Percentiles rank a stretch among this genome's conserved stretches.
Conservation (phyloP, 495 filamentous ascomycete genomes). For the Aspergillus saccharolyticus region DNA sequence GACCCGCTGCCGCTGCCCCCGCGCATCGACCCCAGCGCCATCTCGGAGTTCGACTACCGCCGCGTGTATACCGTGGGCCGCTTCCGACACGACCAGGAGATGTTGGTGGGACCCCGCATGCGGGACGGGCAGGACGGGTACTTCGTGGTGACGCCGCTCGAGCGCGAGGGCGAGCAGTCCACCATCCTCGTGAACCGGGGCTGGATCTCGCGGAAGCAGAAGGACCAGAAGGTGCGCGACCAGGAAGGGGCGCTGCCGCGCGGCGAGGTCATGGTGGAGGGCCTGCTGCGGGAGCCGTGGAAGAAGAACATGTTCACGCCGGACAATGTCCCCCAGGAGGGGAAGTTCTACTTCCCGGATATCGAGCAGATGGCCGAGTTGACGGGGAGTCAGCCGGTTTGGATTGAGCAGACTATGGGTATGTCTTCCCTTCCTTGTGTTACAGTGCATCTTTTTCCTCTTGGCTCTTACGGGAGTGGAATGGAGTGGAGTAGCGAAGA, state of each 20-base stretch:
- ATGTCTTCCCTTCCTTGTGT: slow-evolving; percentile 11
- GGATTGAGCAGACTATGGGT: slow-evolving; percentile 97
- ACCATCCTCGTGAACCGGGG: slow-evolving; percentile 82
- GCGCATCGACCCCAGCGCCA: slow-evolving; percentile 68
- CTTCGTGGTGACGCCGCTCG: slow-evolving; percentile 85
- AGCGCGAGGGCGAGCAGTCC: slow-evolving; percentile 56
- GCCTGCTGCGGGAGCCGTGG: slow-evolving; percentile 82
- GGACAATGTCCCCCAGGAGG: slow-evolving; percentile 71
- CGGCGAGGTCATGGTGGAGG: slow-evolving; percentile 71
- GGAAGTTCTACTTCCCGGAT: slow-evolving; percentile 93
- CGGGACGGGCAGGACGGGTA: slow-evolving; percentile 85
- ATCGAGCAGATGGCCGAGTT: slow-evolving; percentile 86
- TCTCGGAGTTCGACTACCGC: slow-evolving; percentile 89
- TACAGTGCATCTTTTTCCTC: too few species aligned
- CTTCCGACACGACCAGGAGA: slow-evolving; percentile 85
- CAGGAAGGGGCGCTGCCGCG: slow-evolving; percentile 49
- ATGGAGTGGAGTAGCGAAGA: neutral
- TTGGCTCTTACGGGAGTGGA: too few species aligned
- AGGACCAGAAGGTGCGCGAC: slow-evolving; percentile 53
- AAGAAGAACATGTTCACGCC: slow-evolving; percentile 98
- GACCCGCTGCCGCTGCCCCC: slow-evolving; percentile 85
- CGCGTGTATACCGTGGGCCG: slow-evolving; percentile 71
- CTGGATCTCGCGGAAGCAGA: slow-evolving; percentile 75
- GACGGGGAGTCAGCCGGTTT: slow-evolving; percentile 80
- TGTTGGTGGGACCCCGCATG: slow-evolving; percentile 89